Conservation (phyloP, 257 asterid species). For the Solanum chmielewskii region DNA sequence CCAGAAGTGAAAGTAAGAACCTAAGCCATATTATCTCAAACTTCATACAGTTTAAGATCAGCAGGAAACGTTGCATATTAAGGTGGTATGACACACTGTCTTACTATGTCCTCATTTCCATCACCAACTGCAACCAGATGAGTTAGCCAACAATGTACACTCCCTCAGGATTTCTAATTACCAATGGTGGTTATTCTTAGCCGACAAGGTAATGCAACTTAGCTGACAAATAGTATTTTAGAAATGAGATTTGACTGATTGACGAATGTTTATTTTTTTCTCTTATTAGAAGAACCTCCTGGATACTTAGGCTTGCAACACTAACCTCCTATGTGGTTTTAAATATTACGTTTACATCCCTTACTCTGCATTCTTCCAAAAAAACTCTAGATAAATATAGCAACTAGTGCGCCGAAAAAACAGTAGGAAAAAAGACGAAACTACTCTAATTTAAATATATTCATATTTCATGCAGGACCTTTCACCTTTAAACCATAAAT, state of each 20-base stretch:
- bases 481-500: background rate
- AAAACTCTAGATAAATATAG: background rate
- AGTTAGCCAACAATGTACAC: background rate
- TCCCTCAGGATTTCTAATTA: background rate
- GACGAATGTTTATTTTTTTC: background rate
- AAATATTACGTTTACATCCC: background rate
- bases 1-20: background rate
- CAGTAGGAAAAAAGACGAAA: background rate
- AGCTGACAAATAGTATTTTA: background rate
- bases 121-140: background rate
- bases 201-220: background rate
- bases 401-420: background rate
- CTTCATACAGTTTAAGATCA: background rate
- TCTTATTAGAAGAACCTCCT: background rate
- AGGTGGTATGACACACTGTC: background rate
- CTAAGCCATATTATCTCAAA: background rate
- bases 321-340: background rate
- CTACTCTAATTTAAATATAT: background rate
- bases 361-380: background rate
- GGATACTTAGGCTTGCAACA: background rate
- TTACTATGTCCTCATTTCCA: background rate
- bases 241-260: background rate
- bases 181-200: background rate
- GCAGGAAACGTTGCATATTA: background rate
- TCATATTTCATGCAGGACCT: background rate